Base-by-base conservation (phyloP, 2,329 filamentous ascomycete genomes). In the Septoria petroselini region DNA sequence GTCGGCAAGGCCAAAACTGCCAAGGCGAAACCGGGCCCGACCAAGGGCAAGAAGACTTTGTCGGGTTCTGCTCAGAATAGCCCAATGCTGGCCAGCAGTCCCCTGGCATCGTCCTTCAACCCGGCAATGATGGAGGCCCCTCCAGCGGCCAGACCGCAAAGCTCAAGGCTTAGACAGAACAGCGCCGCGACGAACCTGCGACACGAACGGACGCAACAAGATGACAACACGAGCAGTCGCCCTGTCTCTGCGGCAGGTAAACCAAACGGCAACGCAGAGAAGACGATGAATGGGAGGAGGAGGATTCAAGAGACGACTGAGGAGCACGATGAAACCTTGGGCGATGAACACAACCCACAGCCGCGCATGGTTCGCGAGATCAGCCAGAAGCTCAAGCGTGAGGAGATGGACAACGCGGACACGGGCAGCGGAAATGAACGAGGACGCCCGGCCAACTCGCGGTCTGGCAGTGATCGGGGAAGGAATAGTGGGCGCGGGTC, bases 21-120 rank as follows among this genome's bases (percentile, higher is more conserved):
- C 77, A 76, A 86, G 73, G 57, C 73, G 78, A 52, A 81, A 72
- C 51, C 81, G 1, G 79, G 81, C 3, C 88, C 87, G 58, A 77
- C 81, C n/a, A 81, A 82, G 58, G 50, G 45, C 17, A 91, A 91
- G 72, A 95, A 91, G 73, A 91, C 83, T 86, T 87, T 77, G 63
- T 77, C 72, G 21, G 64, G 62, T 25, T 61, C 60, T 12, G 62
- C 60, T 15, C 62, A 65, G 21, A 58, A 60, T 17, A 65, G 62
- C 45, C 64, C 61, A 72, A 73, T 62, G 74, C 72, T 62, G 71
- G 74, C 58, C 72, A 76, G 54, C 70, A 68, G 59, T 75, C 67
- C 60, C 68, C 73, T 55, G 72, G 74, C 78, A 76, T 51, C 79
- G 4, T 55, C 54, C 3, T 63, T 66, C 53, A 62, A 83, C 61